These are phyloP conservation scores for Elsinoe necatrix DNA, from an alignment of 2,329 filamentous ascomycete genomes.

Conservation along the genomic window DNA sequence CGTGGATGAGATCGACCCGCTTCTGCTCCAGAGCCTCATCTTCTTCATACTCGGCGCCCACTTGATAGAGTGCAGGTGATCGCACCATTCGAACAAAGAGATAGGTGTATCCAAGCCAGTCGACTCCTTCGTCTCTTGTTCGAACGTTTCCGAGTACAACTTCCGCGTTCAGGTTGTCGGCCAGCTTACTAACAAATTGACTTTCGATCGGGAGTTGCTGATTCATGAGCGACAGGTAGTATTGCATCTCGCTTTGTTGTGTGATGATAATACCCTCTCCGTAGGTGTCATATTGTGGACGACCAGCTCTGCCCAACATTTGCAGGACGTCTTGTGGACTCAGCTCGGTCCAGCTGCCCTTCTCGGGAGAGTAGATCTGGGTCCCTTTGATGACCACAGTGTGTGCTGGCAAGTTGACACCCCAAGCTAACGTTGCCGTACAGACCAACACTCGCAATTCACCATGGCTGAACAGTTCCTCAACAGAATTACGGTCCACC, in stretches of 20 bases:
- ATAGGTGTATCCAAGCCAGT: conserved; percentile 98
- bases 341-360: conserved; percentile 96
- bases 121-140: conserved; percentile 88
- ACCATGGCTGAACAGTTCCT: conserved; percentile 86
- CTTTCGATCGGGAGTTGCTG: conserved; percentile 96
- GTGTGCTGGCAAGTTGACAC: conserved; percentile 94
- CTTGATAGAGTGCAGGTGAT: conserved; percentile 88
- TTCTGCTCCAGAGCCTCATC: conserved; percentile 90
- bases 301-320: conserved; percentile 94
- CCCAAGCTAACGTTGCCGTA: conserved; percentile 97
- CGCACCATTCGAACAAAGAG: conserved; percentile 96
- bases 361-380: conserved; percentile 95
- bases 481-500: conserved; percentile 88
- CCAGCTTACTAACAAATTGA: conserved; percentile 84
- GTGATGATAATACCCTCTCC: conserved; percentile 99
- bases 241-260: conserved; percentile 87
- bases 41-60: conserved; percentile 89
- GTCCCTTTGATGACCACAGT: conserved; percentile 99
- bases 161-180: conserved; percentile 94
- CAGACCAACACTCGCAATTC: conserved; percentile 92
- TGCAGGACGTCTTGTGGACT: conserved; percentile 96
- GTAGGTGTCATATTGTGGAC: conserved; percentile 94
- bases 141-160: conserved; percentile 90
- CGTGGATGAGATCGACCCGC: conserved; percentile 93
- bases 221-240: conserved; percentile 92